These are phyloP conservation scores for Ophiostoma sp. DNA, from an alignment of 2,329 filamentous ascomycete species.

Conservation along the genomic window DNA sequence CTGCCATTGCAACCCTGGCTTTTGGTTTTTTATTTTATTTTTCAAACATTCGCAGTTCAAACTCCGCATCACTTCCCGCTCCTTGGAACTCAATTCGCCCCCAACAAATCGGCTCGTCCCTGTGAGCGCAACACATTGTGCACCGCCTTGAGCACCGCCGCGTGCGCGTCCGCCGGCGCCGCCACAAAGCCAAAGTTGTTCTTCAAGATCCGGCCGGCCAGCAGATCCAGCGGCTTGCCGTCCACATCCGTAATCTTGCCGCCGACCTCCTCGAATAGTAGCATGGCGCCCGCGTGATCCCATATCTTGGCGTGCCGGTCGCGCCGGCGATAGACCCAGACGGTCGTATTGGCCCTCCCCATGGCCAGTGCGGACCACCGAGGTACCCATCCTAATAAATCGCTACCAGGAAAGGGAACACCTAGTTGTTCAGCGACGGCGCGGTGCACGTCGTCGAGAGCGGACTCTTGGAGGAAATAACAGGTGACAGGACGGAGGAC, in stretches of 20 bases:
- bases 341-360: constrained; percentile 53
- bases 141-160: constrained; percentile 42
- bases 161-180: constrained; percentile 49
- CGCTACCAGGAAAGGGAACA: constrained; percentile 48
- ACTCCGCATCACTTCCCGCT: neutral
- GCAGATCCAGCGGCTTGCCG: constrained; percentile 52
- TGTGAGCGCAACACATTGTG: constrained; percentile 27
- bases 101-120: constrained; percentile 26
- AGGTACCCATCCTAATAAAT: constrained; percentile 59
- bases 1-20: neutral
- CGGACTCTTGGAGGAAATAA: constrained; percentile 49
- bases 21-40: neutral
- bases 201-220: constrained; percentile 49
- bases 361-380: constrained; percentile 56
- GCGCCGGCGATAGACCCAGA: constrained; percentile 56
- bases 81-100: neutral
- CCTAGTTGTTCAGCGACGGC: constrained; percentile 46
- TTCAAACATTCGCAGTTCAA: neutral
- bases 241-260: constrained; percentile 57
- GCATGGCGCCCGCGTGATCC: constrained; percentile 62
- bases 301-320: constrained; percentile 56
- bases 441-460: constrained; percentile 50
- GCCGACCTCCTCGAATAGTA: constrained; percentile 58
- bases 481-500: constrained; percentile 50
- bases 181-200: constrained; percentile 59